Evolutionary conservation across 768 basidiomycete species (phyloP).

Genomic region (Calocera viscosa): DNA sequence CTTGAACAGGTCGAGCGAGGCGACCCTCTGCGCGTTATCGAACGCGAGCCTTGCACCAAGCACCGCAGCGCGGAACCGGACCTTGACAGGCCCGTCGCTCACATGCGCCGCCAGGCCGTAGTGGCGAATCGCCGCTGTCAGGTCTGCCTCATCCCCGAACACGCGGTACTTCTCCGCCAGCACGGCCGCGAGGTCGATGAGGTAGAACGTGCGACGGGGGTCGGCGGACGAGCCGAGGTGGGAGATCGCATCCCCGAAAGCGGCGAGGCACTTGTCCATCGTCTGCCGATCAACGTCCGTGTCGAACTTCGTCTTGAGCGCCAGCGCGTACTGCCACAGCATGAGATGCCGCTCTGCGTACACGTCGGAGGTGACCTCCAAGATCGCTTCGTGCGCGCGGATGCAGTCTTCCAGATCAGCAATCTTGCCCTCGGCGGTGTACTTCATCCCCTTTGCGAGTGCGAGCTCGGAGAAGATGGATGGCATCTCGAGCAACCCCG

Average conservation of each 20-base stretch:
- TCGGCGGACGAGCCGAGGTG: background rate
- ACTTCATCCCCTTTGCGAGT: background rate
- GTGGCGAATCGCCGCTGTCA: conserved; percentile 17
- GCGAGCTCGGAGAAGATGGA: conserved; percentile 1
- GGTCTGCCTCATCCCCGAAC: conserved; percentile 16
- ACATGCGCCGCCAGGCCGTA: conserved; percentile 16
- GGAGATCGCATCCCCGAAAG: background rate
- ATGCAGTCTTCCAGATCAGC: background rate
- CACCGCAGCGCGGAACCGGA: background rate
- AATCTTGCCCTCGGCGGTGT: background rate
- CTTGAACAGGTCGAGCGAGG: conserved; percentile 25
- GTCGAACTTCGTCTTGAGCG: background rate
- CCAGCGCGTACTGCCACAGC: conserved; percentile 5
- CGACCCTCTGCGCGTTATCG: conserved; percentile 7
- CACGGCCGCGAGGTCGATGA: background rate
- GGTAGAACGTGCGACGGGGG: background rate
- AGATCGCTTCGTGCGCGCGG: background rate
- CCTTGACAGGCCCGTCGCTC: conserved; percentile 18
- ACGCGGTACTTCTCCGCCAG: background rate
- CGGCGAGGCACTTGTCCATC: background rate
- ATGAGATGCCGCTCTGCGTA: conserved; percentile 2
- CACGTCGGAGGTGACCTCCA: background rate
- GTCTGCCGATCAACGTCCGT: background rate
- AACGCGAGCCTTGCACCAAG: background rate
- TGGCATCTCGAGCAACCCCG: background rate